A percentile compares a stretch with the other conserved stretches of the same genome.
These are phyloP conservation scores for Talaromyces sp. DNA, from an alignment of 2,329 filamentous ascomycete species.

Conservation along the genomic window DNA sequence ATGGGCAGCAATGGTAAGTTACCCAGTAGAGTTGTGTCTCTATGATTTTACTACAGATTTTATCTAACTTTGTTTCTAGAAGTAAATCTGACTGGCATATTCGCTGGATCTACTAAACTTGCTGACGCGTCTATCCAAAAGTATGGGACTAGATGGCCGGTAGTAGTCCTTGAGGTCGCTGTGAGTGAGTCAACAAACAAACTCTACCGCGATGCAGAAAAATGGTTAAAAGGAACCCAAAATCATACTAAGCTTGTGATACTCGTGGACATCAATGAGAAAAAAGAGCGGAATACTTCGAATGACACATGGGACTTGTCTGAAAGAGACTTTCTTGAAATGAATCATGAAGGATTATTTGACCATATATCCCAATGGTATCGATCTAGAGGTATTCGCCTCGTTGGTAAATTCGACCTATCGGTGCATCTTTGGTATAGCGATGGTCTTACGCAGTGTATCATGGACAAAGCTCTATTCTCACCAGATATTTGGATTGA, in stretches of 20 bases:
- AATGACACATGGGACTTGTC: slow-evolving; percentile 1
- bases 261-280: slow-evolving; percentile 2
- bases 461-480: slow-evolving; percentile 8
- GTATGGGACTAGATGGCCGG: background rate
- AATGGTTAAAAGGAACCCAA: slow-evolving; percentile 1
- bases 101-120: background rate
- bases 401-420: slow-evolving; percentile 8
- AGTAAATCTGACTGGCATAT: too few species aligned
- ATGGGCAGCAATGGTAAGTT: too few species aligned
- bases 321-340: background rate
- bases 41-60: too few species aligned
- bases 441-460: slow-evolving; percentile 1
- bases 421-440: slow-evolving; percentile 13
- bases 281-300: background rate
- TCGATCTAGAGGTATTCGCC: slow-evolving; percentile 1
- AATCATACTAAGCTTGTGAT: slow-evolving; percentile 4
- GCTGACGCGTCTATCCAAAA: background rate
- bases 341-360: background rate
- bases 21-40: too few species aligned
- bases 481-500: slow-evolving; percentile 4
- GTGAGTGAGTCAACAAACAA: slow-evolving; percentile 1
- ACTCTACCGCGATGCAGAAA: slow-evolving; percentile 1
- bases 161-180: background rate
- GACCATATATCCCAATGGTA: slow-evolving; percentile 1
- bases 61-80: too few species aligned